phyloP scores from a whole-genome alignment of 768 basidiomycete genomes.

The Postia placenta region DNA sequence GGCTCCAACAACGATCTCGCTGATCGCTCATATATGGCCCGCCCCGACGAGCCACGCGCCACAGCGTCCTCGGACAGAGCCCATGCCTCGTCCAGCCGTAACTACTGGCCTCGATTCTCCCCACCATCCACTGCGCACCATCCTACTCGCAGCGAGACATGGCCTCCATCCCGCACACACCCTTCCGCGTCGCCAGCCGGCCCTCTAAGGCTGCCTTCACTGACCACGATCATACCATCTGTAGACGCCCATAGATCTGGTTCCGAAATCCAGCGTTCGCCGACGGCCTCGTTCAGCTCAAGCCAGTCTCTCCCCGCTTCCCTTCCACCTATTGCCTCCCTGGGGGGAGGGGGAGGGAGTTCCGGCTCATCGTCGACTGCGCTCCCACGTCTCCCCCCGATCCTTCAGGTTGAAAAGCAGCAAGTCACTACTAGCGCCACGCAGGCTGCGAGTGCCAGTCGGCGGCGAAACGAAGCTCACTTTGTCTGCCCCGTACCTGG shows the following conservation, averaged over 20 bases:
- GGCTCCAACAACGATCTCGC: neutral
- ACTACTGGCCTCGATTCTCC: neutral
- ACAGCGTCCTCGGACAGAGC: neutral
- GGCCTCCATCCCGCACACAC: neutral
- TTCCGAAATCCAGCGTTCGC: neutral
- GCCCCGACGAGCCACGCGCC: neutral
- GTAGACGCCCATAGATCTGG: constrained; percentile 1
- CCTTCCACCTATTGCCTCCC: constrained; percentile 4
- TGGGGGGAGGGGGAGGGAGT: neutral
- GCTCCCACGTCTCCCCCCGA: constrained; percentile 66
- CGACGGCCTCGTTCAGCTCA: constrained; percentile 6
- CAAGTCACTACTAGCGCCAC: constrained; percentile 95
- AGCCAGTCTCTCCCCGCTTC: constrained; percentile 9
- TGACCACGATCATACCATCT: neutral
- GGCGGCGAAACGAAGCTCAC: constrained; percentile 85
- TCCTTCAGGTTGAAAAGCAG: constrained; percentile 88
- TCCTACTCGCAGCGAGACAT: neutral
- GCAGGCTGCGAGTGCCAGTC: constrained; percentile 84
- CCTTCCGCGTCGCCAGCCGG: neutral
- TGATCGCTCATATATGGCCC: neutral
- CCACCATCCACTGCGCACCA: too few species aligned
- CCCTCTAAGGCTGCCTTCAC: neutral
- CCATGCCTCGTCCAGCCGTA: neutral
- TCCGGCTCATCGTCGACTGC: constrained; percentile 10
- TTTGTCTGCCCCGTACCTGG: constrained; percentile 50